Conservation (phyloP, 179 eudicot genomes). For the Silene noctiflora region DNA sequence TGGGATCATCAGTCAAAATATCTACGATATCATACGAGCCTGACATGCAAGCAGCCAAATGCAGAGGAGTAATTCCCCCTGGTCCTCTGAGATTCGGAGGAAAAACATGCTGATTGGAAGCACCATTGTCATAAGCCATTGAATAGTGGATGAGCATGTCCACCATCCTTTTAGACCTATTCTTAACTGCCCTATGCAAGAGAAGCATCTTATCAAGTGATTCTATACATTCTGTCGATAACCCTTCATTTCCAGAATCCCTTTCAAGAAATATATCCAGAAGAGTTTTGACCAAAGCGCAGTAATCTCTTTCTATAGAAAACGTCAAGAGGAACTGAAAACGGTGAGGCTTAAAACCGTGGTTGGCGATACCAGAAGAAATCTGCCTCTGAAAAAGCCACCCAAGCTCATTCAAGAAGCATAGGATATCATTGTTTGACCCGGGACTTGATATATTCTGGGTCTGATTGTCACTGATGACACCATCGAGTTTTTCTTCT, state of each 20-base stretch:
- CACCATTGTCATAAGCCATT: slow-evolving; percentile 22
- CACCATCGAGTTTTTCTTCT: slow-evolving; percentile 7
- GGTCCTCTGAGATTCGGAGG: slow-evolving; percentile 67
- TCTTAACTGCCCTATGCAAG: slow-evolving; percentile 75
- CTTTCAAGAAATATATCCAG: slow-evolving; percentile 49
- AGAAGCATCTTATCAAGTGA: slow-evolving; percentile 64
- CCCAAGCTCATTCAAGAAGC: slow-evolving; percentile 80
- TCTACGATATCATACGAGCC: slow-evolving; percentile 60
- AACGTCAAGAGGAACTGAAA: slow-evolving; percentile 65
- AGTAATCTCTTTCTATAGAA: slow-evolving; percentile 64
- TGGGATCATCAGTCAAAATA: slow-evolving; percentile 84
- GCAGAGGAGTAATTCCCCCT: slow-evolving; percentile 87
- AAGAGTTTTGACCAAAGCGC: slow-evolving; percentile 60
- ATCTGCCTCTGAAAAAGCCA: slow-evolving; percentile 74
- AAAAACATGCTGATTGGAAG: slow-evolving; percentile 35
- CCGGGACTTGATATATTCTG: slow-evolving; percentile 28
- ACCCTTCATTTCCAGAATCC: slow-evolving; percentile 32
- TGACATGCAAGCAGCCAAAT: slow-evolving; percentile 61
- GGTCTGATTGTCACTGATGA: not conserved
- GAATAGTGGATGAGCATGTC: slow-evolving; percentile 61
- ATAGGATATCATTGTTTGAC: slow-evolving; percentile 48
- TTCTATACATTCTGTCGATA: slow-evolving; percentile 45
- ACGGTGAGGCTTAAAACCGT: slow-evolving; percentile 43
- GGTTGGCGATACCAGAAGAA: slow-evolving; percentile 33
- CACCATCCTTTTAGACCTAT: slow-evolving; percentile 59